phyloP scores from a whole-genome alignment of 371 early-diverging fungal species.

The Mucor saturninus region DNA sequence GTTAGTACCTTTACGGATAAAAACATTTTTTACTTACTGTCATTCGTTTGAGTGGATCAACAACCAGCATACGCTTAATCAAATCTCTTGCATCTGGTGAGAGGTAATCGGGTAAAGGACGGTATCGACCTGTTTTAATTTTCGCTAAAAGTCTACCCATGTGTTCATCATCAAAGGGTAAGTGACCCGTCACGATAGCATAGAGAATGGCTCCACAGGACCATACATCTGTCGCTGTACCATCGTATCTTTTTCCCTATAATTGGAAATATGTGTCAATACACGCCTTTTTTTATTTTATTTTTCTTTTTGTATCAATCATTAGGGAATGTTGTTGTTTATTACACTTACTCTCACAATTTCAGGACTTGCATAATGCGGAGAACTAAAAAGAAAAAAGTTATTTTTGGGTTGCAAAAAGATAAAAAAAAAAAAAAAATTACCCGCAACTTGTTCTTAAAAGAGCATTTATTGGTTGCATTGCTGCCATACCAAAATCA shows the following conservation, averaged over 20 bases:
- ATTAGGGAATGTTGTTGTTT: conserved; percentile 13
- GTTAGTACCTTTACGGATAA: not conserved
- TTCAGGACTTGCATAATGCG: conserved; percentile 49
- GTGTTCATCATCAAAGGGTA: conserved; percentile 94
- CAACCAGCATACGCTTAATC: conserved; percentile 58
- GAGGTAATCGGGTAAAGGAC: conserved; percentile 63
- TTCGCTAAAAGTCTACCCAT: conserved; percentile 73
- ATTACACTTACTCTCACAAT: conserved; percentile 33
- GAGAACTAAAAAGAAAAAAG: conserved; percentile 23
- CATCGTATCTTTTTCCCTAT: conserved; percentile 72
- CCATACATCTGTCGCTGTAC: conserved; percentile 90
- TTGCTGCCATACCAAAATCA: conserved; percentile 84
- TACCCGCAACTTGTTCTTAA: conserved; percentile 82
- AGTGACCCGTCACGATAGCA: conserved; percentile 84
- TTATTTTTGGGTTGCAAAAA: not conserved
- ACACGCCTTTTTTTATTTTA: not conserved
- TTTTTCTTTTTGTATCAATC: no score
- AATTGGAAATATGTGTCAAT: conserved; percentile 39
- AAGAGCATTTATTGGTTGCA: conserved; percentile 65
- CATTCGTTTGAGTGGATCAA: conserved; percentile 58
- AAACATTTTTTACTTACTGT: conserved; percentile 38
- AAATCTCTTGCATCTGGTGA: conserved; percentile 66
- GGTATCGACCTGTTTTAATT: conserved; percentile 62
- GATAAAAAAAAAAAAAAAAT: conserved; percentile 1
- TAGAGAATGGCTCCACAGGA: conserved; percentile 92